These are phyloP conservation scores for Colletotrichum paranaense DNA, from an alignment of 2,329 filamentous ascomycete genomes.

Conservation along the genomic window DNA sequence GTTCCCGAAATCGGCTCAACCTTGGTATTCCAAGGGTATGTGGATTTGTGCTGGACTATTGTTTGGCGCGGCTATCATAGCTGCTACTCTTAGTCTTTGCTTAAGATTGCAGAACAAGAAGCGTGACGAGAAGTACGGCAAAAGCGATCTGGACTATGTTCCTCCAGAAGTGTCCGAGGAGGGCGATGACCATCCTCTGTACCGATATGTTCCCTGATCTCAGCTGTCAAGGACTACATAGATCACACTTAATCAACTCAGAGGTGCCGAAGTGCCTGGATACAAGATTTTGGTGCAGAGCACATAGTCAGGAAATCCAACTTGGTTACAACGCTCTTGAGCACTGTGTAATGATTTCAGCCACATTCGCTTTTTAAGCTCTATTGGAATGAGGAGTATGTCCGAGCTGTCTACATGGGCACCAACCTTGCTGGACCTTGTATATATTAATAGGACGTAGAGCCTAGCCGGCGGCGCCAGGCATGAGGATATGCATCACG, in stretches of 20 bases:
- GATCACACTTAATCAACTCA: background rate
- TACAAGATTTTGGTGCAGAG: no score
- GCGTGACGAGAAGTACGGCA: slow-evolving; percentile 30
- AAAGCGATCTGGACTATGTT: slow-evolving; percentile 31
- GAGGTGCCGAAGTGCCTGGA: no score
- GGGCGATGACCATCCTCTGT: slow-evolving; percentile 33
- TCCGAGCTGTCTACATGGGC: no score
- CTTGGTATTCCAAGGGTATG: slow-evolving; percentile 54
- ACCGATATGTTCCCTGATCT: slow-evolving; percentile 15
- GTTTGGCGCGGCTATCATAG: slow-evolving; percentile 39
- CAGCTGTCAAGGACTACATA: background rate
- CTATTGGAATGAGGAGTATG: no score
- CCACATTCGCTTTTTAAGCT: no score
- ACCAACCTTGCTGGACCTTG: no score
- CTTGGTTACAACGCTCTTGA: no score
- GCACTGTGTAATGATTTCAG: no score
- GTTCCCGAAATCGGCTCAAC: slow-evolving; percentile 60
- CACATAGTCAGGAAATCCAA: no score
- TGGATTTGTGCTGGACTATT: slow-evolving; percentile 52
- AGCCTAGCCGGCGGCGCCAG: no score
- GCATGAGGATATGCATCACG: no score
- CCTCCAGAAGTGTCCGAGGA: slow-evolving; percentile 21
- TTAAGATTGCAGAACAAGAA: slow-evolving; percentile 31
- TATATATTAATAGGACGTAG: no score
- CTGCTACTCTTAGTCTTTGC: slow-evolving; percentile 22